phyloP scores from a whole-genome alignment of 2,329 filamentous ascomycete species.

The Rutstroemia sp. region DNA sequence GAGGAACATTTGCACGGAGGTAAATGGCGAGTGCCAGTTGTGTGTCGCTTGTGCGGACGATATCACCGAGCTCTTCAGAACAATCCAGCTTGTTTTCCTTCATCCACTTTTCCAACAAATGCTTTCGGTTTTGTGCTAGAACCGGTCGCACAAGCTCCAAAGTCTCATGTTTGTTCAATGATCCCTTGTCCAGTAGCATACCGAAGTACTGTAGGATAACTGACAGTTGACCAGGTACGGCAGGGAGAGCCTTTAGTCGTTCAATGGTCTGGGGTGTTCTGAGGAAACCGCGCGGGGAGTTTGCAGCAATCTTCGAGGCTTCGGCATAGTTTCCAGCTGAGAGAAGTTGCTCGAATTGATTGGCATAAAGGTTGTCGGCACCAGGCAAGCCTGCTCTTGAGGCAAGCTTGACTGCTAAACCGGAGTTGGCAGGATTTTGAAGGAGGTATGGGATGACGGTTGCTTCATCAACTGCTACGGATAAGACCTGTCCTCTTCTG shows the following conservation, averaged over 20 bases:
- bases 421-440: slow-evolving; percentile 89
- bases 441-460: slow-evolving; percentile 91
- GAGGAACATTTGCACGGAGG: slow-evolving; percentile 78
- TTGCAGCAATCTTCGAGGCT: slow-evolving; percentile 92
- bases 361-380: slow-evolving; percentile 85
- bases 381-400: slow-evolving; percentile 89
- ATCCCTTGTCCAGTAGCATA: slow-evolving; percentile 91
- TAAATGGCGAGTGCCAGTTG: slow-evolving; percentile 85
- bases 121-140: slow-evolving; percentile 86
- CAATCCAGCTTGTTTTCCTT: slow-evolving; percentile 92
- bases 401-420: slow-evolving; percentile 92
- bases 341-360: slow-evolving; percentile 88
- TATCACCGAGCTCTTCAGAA: slow-evolving; percentile 93
- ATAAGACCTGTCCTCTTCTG: slow-evolving; percentile 92
- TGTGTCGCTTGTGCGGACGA: slow-evolving; percentile 83
- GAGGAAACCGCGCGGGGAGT: slow-evolving; percentile 91
- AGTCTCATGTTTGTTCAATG: slow-evolving; percentile 86
- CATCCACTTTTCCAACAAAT: slow-evolving; percentile 96
- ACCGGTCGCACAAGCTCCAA: slow-evolving; percentile 90
- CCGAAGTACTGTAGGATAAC: slow-evolving; percentile 97
- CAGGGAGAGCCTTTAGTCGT: slow-evolving; percentile 81
- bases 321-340: slow-evolving; percentile 72
- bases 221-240: slow-evolving; percentile 79
- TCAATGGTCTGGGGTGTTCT: slow-evolving; percentile 94
- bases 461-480: slow-evolving; percentile 86